These are phyloP conservation scores for Pythium scleroteichum DNA, from an alignment of 352 stramenopile genomes.

Conservation along the genomic window DNA sequence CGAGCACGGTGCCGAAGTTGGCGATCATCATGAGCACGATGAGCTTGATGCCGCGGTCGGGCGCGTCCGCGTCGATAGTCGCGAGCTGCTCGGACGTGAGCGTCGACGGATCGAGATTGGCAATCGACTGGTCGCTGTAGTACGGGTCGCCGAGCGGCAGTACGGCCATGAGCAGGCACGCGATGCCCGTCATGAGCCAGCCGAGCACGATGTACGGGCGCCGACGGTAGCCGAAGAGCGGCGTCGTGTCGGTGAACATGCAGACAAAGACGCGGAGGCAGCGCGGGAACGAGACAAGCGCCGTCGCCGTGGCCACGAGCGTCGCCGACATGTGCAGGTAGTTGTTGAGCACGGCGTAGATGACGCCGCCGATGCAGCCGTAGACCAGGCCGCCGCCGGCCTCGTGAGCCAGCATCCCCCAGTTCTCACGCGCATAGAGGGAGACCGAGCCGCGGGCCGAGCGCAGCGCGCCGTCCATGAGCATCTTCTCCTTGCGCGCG, in stretches of 20 bases:
- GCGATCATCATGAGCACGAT: constrained; percentile 60
- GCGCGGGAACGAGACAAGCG: constrained; percentile 34
- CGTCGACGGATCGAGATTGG: constrained; percentile 26
- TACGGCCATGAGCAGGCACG: constrained; percentile 39
- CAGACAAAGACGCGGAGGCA: constrained; percentile 41
- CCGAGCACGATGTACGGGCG: constrained; percentile 48
- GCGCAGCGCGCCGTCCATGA: constrained; percentile 26
- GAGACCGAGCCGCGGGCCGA: constrained; percentile 26
- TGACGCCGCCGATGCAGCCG: constrained; percentile 28
- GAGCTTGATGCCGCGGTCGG: constrained; percentile 42
- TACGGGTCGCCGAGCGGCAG: constrained; percentile 48
- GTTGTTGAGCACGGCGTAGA: constrained; percentile 42
- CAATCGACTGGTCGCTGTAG: constrained; percentile 46
- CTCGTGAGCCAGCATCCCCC: constrained; percentile 39
- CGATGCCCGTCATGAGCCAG: constrained; percentile 34
- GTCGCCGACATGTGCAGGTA: constrained; percentile 38
- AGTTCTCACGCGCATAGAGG: constrained; percentile 33
- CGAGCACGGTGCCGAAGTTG: constrained; percentile 51
- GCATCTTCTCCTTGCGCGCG: neutral
- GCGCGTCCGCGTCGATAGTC: constrained; percentile 45
- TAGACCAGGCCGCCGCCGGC: constrained; percentile 30
- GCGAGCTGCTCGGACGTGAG: constrained; percentile 39
- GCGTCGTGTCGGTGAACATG: constrained; percentile 43
- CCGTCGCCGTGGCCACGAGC: constrained; percentile 30
- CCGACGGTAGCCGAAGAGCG: constrained; percentile 45